Conservation (phyloP, 2,329 filamentous ascomycete species). For the Endoconidiophora laricicola region DNA sequence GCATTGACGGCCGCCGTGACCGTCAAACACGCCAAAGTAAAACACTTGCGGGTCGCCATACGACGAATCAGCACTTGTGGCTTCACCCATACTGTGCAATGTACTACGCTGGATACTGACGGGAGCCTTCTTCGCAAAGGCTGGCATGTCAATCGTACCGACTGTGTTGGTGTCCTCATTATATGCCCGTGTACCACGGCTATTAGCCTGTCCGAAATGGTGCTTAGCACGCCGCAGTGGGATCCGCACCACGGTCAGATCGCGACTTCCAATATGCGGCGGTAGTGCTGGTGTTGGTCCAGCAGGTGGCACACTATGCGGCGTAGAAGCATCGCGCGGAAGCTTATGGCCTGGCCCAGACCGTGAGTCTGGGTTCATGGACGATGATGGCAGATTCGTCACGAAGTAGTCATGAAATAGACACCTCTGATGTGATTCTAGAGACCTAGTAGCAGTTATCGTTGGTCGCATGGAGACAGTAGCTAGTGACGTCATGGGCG, state of each 20-base stretch:
- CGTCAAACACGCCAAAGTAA: conserved; percentile 94
- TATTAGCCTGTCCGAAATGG: conserved; percentile 71
- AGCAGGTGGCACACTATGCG: conserved; percentile 44
- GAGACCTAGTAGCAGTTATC: not conserved
- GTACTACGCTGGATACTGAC: conserved; percentile 29
- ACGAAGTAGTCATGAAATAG: conserved; percentile 94
- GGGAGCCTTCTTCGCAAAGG: conserved; percentile 74
- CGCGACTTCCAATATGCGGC: conserved; percentile 44
- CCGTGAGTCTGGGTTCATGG: conserved; percentile 72
- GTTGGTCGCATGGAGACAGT: not conserved
- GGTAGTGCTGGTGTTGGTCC: conserved; percentile 40
- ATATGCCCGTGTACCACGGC: conserved; percentile 66
- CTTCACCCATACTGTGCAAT: conserved; percentile 36
- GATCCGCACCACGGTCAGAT: conserved; percentile 88
- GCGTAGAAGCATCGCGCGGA: conserved; percentile 67
- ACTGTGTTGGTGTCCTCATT: conserved; percentile 94
- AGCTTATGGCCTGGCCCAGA: conserved; percentile 65
- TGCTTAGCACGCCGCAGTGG: conserved; percentile 87
- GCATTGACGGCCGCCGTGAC: conserved; percentile 81
- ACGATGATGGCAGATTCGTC: conserved; percentile 84
- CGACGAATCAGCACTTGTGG: conserved; percentile 55
- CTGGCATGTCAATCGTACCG: conserved; percentile 80
- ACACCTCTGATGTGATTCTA: conserved; percentile 21
- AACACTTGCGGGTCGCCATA: conserved; percentile 90
- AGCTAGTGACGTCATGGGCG: conserved; percentile 10